Percentiles rank a stretch among this genome's conserved stretches.
Conservation (phyloP, 108 stramenopile species). For the Skeletonema potamos region DNA sequence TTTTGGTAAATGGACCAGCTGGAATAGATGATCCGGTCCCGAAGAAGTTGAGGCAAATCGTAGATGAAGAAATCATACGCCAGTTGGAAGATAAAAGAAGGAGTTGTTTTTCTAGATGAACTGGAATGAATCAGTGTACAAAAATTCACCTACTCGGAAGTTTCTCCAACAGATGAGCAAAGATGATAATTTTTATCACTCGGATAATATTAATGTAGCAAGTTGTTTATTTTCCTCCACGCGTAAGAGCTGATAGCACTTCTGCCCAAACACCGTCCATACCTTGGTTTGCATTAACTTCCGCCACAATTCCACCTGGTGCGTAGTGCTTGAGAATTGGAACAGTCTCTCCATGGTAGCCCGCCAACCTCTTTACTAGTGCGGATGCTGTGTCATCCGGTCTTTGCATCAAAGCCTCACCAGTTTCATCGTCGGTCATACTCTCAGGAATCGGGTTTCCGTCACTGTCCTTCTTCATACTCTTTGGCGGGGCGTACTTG, state of each 20-base stretch:
- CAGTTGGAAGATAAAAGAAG: conserved; percentile 31
- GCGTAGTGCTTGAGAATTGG: conserved; percentile 96
- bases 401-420: conserved; percentile 95
- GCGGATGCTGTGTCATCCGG: conserved; percentile 94
- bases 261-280: conserved; percentile 66
- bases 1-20: conserved; percentile 52
- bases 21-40: conserved; percentile 44
- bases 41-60: conserved; percentile 30
- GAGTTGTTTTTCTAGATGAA: conserved; percentile 8
- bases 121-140: too few relatives aligned
- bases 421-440: conserved; percentile 94
- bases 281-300: conserved; percentile 70
- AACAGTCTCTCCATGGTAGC: conserved; percentile 96
- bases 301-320: conserved; percentile 76
- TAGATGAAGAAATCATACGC: conserved; percentile 49
- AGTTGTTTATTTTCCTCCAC: too few relatives aligned
- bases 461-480: conserved; percentile 64
- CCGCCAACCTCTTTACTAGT: conserved; percentile 85
- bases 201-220: too few relatives aligned
- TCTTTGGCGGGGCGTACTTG: conserved; percentile 93
- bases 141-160: too few relatives aligned
- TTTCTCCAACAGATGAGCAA: too few relatives aligned
- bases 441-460: conserved; percentile 70
- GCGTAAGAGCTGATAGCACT: too few relatives aligned
- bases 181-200: too few relatives aligned